Evolutionary conservation across 148 eudicot species (phyloP).

Genomic region (Drosera capensis): DNA sequence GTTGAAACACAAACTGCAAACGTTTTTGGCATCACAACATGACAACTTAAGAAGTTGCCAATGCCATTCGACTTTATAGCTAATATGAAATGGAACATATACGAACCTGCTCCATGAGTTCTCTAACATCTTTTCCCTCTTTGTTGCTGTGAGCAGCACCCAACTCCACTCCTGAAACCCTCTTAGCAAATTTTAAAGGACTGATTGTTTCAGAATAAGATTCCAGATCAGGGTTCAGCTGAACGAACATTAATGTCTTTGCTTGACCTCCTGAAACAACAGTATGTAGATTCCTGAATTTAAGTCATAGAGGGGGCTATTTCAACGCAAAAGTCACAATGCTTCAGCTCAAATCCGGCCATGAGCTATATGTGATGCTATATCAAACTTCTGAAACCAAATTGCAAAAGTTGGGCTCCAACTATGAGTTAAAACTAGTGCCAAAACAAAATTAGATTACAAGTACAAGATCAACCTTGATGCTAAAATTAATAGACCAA

Average conservation of each 20-base stretch:
- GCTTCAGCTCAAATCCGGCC: too few species aligned
- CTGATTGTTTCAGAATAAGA: conserved; percentile 87
- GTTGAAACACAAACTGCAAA: not conserved
- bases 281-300: not conserved
- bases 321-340: too few species aligned
- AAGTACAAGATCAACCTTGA: too few species aligned
- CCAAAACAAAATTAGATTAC: too few species aligned
- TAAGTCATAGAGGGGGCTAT: too few species aligned
- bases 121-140: conserved; percentile 82
- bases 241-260: conserved; percentile 96
- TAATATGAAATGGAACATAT: conserved; percentile 1
- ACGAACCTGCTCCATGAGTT: conserved; percentile 87
- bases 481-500: too few species aligned
- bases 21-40: too few species aligned
- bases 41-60: not conserved
- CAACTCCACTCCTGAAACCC: conserved; percentile 97
- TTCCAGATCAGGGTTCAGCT: conserved; percentile 90
- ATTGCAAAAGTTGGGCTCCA: too few species aligned
- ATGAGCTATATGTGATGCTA: too few species aligned
- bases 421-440: too few species aligned
- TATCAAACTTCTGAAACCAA: too few species aligned
- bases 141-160: conserved; percentile 86
- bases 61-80: not conserved
- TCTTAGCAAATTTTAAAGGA: conserved; percentile 91
- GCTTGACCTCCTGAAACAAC: conserved; percentile 81